Base-by-base conservation (phyloP, 257 asterid genomes). In the Haberlea rhodopensis region DNA sequence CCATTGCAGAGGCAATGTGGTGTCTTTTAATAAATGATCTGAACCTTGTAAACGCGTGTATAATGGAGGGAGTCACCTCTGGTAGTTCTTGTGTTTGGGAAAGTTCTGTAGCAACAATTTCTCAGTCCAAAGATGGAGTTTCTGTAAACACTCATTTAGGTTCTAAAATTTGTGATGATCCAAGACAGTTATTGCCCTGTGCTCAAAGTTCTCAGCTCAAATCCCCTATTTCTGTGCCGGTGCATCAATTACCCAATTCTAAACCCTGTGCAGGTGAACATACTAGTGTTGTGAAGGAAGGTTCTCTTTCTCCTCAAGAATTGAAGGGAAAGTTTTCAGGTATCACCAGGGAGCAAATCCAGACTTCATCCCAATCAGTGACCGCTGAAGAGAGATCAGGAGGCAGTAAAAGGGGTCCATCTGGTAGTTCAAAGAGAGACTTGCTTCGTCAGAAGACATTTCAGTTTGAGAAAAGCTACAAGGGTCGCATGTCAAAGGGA, bases 1-100 rank as follows among this genome's bases (percentile, higher is more conserved):
- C 85, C 10, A 68, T 89, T 62, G 71, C 73, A 5, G 95, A 92
- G 67, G 89, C 91, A 25, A 84, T 85, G 94, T 89, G 97, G 96
- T 67, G 71, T 65, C 80, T 92, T 28, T 76, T 92, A 43, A 57
- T 92, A 67, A 77, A 79, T 25, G 99, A 89, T 72, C 68, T 84
- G 53, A 85, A 85, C 78, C 83, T 92, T n/a, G 73, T 80, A 34
- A 83, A 73, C 49, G 94, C 89, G 6, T 87, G 95, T 46, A 73
- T 69, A 8, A 62, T 51, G 49, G 80, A 81, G 37, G 71, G 58
- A 37, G 85, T 73, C n/a, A 68, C 65, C 27, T 46, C 70, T 19
- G 71, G 60, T 37, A 77, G 66, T 67, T 58, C 75, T 20, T 53
- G 57, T 46, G 60, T 64, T n/a, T 76, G 60, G 32, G 73, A 60